Evolutionary conservation across 2,329 filamentous ascomycete genomes (phyloP).

Genomic region (Pezicula carpinea): DNA sequence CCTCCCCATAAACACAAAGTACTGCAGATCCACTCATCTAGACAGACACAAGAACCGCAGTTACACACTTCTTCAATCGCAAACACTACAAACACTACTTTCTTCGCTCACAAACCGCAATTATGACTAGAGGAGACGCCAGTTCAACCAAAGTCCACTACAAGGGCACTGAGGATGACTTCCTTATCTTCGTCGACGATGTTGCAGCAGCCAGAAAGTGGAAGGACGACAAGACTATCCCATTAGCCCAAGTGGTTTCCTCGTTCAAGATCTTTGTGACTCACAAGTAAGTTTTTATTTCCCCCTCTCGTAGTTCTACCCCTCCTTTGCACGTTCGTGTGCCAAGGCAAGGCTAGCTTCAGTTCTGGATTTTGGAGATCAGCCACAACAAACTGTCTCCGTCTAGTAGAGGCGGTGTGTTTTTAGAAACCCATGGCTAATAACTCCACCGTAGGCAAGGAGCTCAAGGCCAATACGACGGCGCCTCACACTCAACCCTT

Average conservation of each 20-base stretch:
- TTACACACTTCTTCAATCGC: slow-evolving; percentile 1
- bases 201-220: slow-evolving; percentile 69
- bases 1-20: slow-evolving; percentile 5
- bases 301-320: neutral
- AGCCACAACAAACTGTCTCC: no score
- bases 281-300: slow-evolving; percentile 64
- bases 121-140: slow-evolving; percentile 53
- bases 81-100: slow-evolving; percentile 5
- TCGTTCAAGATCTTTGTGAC: slow-evolving; percentile 87
- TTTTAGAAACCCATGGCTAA: no score
- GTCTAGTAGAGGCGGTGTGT: no score
- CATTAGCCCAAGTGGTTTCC: slow-evolving; percentile 79
- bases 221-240: slow-evolving; percentile 72
- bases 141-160: slow-evolving; percentile 61
- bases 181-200: slow-evolving; percentile 61
- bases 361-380: no score
- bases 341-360: neutral
- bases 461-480: slow-evolving; percentile 72
- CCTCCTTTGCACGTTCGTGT: slow-evolving; percentile 2
- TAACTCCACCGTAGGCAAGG: slow-evolving; percentile 60
- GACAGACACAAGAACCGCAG: slow-evolving; percentile 4
- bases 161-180: slow-evolving; percentile 65
- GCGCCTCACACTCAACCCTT: slow-evolving; percentile 68
- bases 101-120: slow-evolving; percentile 9
- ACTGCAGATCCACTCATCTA: slow-evolving; percentile 2